Evolutionary conservation across 768 basidiomycete genomes (phyloP).

Genomic region (Lanmaoa pseudosensibilis): DNA sequence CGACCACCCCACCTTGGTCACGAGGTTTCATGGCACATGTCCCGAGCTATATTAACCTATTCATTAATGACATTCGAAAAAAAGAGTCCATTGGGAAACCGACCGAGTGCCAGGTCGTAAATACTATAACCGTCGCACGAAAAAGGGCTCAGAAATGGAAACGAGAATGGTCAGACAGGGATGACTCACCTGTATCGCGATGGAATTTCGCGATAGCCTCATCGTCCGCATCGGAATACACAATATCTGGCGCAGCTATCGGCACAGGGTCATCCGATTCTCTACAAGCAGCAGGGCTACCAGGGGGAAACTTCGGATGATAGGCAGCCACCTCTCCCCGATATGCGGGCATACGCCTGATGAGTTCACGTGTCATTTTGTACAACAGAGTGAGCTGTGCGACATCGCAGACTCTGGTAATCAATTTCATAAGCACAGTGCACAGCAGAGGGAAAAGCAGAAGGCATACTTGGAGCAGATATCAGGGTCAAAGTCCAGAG

Average conservation of each 20-base stretch:
- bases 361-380: constrained; percentile 54
- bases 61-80: not conserved
- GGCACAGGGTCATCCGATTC: constrained; percentile 21
- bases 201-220: constrained; percentile 31
- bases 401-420: constrained; percentile 37
- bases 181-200: constrained; percentile 18
- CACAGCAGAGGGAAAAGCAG: not conserved
- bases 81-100: not conserved
- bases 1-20: constrained; percentile 60
- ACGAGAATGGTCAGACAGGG: no score
- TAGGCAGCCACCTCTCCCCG: constrained; percentile 18
- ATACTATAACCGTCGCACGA: not conserved
- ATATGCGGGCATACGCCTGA: constrained; percentile 48
- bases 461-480: constrained; percentile 43
- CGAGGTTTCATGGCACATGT: constrained; percentile 71
- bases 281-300: constrained; percentile 29
- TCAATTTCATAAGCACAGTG: not conserved
- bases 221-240: constrained; percentile 37
- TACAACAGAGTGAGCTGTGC: constrained; percentile 50
- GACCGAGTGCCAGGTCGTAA: constrained; percentile 17
- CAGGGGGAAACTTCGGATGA: constrained; percentile 32
- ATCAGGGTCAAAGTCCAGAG: constrained; percentile 45
- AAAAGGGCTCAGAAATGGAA: not conserved
- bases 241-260: constrained; percentile 31
- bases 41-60: constrained; percentile 44